Base-by-base conservation (phyloP, 2,329 filamentous ascomycete genomes). In the Monilinia laxa region DNA sequence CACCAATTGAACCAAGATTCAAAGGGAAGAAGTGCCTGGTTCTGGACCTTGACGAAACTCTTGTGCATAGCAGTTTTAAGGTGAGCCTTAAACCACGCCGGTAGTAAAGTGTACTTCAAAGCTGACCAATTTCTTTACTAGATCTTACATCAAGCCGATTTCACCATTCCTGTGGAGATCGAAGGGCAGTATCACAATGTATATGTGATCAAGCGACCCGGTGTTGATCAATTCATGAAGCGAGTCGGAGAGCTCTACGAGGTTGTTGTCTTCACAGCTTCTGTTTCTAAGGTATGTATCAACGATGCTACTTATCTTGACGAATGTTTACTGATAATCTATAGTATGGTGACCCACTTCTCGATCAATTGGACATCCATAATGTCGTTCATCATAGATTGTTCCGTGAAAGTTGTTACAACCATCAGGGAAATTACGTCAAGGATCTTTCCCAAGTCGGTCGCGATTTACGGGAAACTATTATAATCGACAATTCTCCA, bases 121-220 rank as follows among this genome's bases (percentile, higher is more conserved):
- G 25, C 64, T 62, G 51, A 65, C 45, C 38, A 53, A 20, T 23
- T 9, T 51, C 12, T 38, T 38, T 11, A 51, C 31, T 52, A 98
- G 93, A 95, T 98, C 72, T 84, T 99, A 56, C 93, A 98, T 76
- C 94, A 98, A 82, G 95, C 95, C 67, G 95, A 99, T 79, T 98
- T 99, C 77, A 99, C 95, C 7, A 98, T 99, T 76, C 95, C 95
- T 0, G 95, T 99, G 40, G 95, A 99, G 76, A 99, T 99, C 71
- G 95, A 99, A 81, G 95, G 95, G 66, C 96, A 97, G 78, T 98
- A 96, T 77, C 95, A 99, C 80, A 99, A 99, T 75, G 96, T 99
- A 65, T 99, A 99, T 77, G 95, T 99, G 71, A 99, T 99, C 78
- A 99, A 99, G 81, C 88, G 95, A 75, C 95, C 95, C n/a, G 95